Percentiles rank a stretch among this genome's conserved stretches.
Evolutionary conservation across 768 basidiomycete species (phyloP).

Genomic region (Tylopilus felleus): DNA sequence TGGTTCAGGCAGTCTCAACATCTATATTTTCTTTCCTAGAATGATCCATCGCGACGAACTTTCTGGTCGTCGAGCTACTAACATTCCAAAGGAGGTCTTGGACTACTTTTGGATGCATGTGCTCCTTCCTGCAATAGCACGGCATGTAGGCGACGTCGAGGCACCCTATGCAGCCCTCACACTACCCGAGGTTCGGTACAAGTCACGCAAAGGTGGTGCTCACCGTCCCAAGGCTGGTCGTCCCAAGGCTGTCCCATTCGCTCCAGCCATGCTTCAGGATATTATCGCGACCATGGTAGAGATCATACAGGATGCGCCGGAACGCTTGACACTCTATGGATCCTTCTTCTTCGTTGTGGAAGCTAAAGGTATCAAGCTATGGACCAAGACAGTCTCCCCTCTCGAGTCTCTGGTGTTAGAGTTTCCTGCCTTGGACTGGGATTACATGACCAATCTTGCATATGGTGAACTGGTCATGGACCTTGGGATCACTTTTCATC

Average conservation of each 20-base stretch:
- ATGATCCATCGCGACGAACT: conserved; percentile 12
- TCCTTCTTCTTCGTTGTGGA: neutral
- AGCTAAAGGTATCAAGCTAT: neutral
- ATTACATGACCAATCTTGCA: no score
- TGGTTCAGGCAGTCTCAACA: neutral
- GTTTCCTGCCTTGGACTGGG: no score
- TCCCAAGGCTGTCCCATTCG: no score
- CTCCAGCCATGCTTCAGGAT: no score
- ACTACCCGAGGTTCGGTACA: no score
- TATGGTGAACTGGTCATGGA: neutral
- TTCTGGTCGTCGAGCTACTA: neutral
- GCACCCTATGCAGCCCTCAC: neutral
- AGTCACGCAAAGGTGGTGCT: no score
- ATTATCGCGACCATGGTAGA: no score
- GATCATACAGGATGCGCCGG: no score
- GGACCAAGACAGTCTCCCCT: neutral
- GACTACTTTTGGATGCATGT: conserved; percentile 10
- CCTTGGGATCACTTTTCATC: neutral
- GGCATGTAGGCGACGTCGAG: neutral
- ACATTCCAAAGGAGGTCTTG: conserved; percentile 7
- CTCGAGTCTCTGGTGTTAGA: no score
- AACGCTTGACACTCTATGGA: neutral
- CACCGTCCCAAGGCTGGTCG: no score
- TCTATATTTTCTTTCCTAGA: conserved; percentile 11
- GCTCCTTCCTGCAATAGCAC: conserved; percentile 3